Percentiles rank a stretch among this genome's conserved stretches.
Evolutionary conservation across 352 stramenopile genomes (phyloP).

Genomic region (Plasmopara halstedii): DNA sequence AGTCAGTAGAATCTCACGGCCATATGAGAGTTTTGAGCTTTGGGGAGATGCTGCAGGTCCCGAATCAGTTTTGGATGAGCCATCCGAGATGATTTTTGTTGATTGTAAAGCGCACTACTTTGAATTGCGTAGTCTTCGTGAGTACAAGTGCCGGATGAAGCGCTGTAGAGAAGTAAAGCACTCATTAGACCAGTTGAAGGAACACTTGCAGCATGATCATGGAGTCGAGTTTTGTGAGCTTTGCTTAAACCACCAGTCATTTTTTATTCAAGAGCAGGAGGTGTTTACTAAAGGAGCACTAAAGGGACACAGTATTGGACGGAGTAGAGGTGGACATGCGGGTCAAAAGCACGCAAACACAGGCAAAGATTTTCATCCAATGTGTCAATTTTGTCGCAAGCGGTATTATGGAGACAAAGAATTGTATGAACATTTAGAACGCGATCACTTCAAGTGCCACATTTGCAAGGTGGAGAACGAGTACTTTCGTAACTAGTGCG

Average conservation of each 20-base stretch:
- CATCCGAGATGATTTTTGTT: conserved; percentile 73
- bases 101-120: conserved; percentile 60
- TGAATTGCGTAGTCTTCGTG: conserved; percentile 40
- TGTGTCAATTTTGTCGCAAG: conserved; percentile 85
- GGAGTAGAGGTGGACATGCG: conserved; percentile 26
- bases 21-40: conserved; percentile 66
- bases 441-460: conserved; percentile 88
- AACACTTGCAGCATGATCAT: conserved; percentile 62
- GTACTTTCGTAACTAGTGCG: conserved; percentile 88
- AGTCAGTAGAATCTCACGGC: conserved; percentile 31
- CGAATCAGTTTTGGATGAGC: conserved; percentile 61
- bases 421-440: conserved; percentile 82
- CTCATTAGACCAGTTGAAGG: conserved; percentile 50
- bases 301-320: conserved; percentile 57
- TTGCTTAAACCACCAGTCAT: conserved; percentile 65
- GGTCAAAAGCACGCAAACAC: conserved; percentile 41
- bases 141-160: conserved; percentile 55
- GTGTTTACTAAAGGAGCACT: conserved; percentile 68
- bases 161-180: conserved; percentile 51
- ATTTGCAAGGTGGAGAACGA: conserved; percentile 84
- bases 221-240: conserved; percentile 71
- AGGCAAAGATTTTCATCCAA: conserved; percentile 77
- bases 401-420: conserved; percentile 82
- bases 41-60: conserved; percentile 63
- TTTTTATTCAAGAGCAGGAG: conserved; percentile 76